These are phyloP conservation scores for Xylaria digitata DNA, from an alignment of 2,329 filamentous ascomycete species.

Conservation along the genomic window DNA sequence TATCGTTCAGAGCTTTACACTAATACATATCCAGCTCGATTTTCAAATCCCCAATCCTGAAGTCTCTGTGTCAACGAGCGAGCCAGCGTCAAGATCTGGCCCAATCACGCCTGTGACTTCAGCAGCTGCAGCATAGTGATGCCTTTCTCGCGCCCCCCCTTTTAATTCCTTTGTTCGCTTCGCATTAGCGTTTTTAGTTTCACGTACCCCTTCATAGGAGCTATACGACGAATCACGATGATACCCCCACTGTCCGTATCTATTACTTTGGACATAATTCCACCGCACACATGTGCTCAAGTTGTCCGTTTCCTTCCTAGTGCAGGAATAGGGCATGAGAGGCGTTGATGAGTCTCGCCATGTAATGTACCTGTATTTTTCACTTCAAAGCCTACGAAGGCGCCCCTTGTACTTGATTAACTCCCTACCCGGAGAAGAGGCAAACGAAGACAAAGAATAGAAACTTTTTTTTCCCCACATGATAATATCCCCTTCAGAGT, in stretches of 20 bases:
- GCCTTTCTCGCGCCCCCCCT: background rate
- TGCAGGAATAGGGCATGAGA: background rate
- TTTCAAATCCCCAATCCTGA: conserved; percentile 85
- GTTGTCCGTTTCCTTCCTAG: background rate
- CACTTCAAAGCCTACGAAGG: background rate
- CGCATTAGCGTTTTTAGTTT: conserved; percentile 25
- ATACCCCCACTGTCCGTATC: conserved; percentile 36
- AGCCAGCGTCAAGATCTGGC: conserved; percentile 54
- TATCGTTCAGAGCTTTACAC: conserved; percentile 41
- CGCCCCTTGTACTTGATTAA: conserved; percentile 1
- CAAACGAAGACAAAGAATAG: background rate
- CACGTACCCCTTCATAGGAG: conserved; percentile 22
- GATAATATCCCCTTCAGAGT: background rate
- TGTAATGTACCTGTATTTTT: conserved; percentile 27
- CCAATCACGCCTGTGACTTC: conserved; percentile 34
- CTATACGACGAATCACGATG: conserved; percentile 37
- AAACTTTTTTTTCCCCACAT: background rate
- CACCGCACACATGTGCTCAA: conserved; percentile 5
- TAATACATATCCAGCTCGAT: conserved; percentile 67
- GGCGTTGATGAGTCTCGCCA: conserved; percentile 12
- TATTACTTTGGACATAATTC: conserved; percentile 33
- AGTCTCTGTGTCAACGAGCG: conserved; percentile 66
- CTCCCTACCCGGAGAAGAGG: background rate
- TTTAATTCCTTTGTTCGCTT: background rate
- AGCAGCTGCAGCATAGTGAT: conserved; percentile 23